phyloP scores from a whole-genome alignment of 768 basidiomycete species.

The Boletus pseudo-olivaceus region DNA sequence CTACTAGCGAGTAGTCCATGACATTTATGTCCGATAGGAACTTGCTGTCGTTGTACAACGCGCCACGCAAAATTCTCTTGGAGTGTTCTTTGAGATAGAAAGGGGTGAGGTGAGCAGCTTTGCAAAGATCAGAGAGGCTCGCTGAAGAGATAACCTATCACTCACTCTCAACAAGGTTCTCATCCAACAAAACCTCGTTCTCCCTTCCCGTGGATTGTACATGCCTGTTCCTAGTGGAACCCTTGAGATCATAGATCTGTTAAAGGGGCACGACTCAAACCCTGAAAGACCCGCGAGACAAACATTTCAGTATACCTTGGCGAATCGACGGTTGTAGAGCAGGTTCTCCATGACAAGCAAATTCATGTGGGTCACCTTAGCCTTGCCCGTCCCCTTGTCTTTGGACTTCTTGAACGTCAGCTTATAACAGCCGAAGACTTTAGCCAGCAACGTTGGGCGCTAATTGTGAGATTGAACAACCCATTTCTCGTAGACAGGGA shows the following conservation, averaged over 20 bases:
- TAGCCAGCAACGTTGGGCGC: constrained; percentile 93
- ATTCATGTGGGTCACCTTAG: constrained; percentile 89
- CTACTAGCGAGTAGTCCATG: constrained; percentile 96
- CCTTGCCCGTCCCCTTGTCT: constrained; percentile 57
- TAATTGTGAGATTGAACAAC: constrained; percentile 29
- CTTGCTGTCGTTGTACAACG: constrained; percentile 92
- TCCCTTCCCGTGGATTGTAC: constrained; percentile 86
- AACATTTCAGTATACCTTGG: constrained; percentile 52
- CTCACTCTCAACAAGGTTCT: constrained; percentile 90
- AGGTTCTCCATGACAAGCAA: constrained; percentile 97
- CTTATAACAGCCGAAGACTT: constrained; percentile 96
- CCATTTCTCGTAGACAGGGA: neutral
- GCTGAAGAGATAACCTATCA: neutral
- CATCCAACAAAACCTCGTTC: constrained; percentile 93
- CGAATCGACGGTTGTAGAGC: constrained; percentile 89
- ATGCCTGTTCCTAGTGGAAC: constrained; percentile 90
- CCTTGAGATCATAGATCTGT: constrained; percentile 96
- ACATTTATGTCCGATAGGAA: constrained; percentile 93
- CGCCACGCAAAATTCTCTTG: constrained; percentile 86
- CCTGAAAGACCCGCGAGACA: neutral
- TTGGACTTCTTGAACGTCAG: constrained; percentile 82
- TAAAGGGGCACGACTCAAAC: neutral
- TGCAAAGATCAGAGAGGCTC: constrained; percentile 8
- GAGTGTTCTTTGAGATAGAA: constrained; percentile 97
- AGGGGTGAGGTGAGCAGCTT: constrained; percentile 82